These are phyloP conservation scores for Cryptococcus sp. DNA, from an alignment of 1,284 basidiomycete species.

Conservation along the genomic window DNA sequence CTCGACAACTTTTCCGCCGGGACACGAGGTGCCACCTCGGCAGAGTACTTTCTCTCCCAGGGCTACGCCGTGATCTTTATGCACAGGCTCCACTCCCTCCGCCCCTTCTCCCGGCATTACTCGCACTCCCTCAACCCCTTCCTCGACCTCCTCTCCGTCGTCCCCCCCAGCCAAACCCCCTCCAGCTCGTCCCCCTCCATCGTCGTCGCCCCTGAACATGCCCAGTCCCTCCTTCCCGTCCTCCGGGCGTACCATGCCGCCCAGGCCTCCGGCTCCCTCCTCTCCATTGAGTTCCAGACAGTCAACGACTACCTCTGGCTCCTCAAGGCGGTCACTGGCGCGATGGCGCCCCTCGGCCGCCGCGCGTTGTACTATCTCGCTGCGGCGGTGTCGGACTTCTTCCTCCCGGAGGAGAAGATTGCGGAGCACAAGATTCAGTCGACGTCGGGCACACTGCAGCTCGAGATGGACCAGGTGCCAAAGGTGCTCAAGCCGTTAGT, in stretches of 20 bases:
- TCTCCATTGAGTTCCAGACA: slow-evolving; percentile 87
- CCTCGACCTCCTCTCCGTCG: slow-evolving; percentile 87
- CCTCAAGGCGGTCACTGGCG: slow-evolving; percentile 68
- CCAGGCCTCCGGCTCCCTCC: slow-evolving; percentile 67
- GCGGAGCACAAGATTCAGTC: slow-evolving; percentile 98
- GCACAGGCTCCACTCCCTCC: slow-evolving; percentile 93
- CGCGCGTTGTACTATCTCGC: slow-evolving; percentile 91
- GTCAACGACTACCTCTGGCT: slow-evolving; percentile 97
- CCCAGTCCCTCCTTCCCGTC: slow-evolving; percentile 63
- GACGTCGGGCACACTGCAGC: slow-evolving; percentile 81
- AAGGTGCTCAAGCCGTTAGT: slow-evolving; percentile 92
- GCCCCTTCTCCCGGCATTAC: slow-evolving; percentile 95
- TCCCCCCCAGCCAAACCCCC: slow-evolving; percentile 36
- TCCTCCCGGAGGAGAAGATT: slow-evolving; percentile 84
- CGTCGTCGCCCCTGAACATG: slow-evolving; percentile 62
- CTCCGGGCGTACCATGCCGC: slow-evolving; percentile 78
- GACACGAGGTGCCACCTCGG: slow-evolving; percentile 93
- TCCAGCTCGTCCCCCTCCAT: slow-evolving; percentile 49
- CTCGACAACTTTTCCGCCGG: slow-evolving; percentile 99
- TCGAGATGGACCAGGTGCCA: slow-evolving; percentile 99
- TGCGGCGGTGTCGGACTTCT: slow-evolving; percentile 97
- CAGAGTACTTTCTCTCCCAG: slow-evolving; percentile 88
- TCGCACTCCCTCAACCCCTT: slow-evolving; percentile 97
- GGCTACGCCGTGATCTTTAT: slow-evolving; percentile 98
- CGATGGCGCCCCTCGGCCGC: slow-evolving; percentile 61